Evolutionary conservation across 2,329 filamentous ascomycete genomes (phyloP).

Genomic region (Ophiocordyceps sinensis): DNA sequence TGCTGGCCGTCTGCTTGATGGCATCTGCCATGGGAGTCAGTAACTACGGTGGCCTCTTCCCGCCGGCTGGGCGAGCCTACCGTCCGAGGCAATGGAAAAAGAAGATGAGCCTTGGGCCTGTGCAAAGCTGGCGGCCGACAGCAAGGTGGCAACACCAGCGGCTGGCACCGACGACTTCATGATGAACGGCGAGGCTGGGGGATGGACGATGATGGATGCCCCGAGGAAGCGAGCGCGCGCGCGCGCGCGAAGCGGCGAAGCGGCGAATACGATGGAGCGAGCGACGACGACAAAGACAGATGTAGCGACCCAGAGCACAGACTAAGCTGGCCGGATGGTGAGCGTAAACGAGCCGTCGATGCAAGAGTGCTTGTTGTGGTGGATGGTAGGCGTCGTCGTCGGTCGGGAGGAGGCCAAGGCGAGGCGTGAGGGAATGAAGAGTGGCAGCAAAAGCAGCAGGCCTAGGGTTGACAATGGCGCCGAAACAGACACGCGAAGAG

Average conservation of each 20-base stretch:
- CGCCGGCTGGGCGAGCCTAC: slow-evolving; percentile 1
- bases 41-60: too few species aligned
- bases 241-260: not conserved
- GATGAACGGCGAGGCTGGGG: not conserved
- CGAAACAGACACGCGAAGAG: too few species aligned
- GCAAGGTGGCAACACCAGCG: not conserved
- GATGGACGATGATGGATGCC: not conserved
- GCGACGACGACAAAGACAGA: not conserved
- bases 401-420: too few species aligned
- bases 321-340: not conserved
- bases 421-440: too few species aligned
- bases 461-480: too few species aligned
- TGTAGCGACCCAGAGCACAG: not conserved
- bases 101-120: slow-evolving; percentile 4
- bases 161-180: slow-evolving; percentile 4
- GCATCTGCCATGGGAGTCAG: slow-evolving; percentile 10
- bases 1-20: slow-evolving; percentile 24
- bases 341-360: not conserved
- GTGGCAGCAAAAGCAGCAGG: too few species aligned
- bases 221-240: not conserved
- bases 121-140: slow-evolving; percentile 1
- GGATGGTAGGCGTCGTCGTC: too few species aligned
- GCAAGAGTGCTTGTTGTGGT: not conserved
- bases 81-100: slow-evolving; percentile 2
- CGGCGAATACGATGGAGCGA: not conserved